Evolutionary conservation across 768 basidiomycete species (phyloP), one percentile per base, ranked within the genome.

Genomic region (Strobilomyces echinocephalus): DNA sequence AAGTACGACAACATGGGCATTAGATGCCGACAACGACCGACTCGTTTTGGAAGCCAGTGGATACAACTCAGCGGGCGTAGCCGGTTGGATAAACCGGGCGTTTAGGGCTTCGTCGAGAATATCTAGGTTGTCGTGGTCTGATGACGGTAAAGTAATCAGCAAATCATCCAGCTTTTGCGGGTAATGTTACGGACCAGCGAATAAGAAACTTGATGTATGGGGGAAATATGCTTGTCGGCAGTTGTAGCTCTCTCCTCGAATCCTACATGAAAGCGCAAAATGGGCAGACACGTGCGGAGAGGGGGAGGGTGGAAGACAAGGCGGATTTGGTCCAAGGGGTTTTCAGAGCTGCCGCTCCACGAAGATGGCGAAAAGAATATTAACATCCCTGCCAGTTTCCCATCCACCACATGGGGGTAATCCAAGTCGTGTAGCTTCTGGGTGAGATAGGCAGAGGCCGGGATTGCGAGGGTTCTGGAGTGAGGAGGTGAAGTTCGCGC

Each of bases 191-290:
- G n/a, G n/a, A n/a, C n/a, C 50, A 79, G 80, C 73, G 52, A 81
- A 71, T 49, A 63, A 73, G 8, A 28, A 28, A 28, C 28, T 28
- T 28, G 28, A 8, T 28, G 28, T 28, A 77, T 3, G 71, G 66
- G 5, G 76, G 72, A 66, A 81, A 80, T 60, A 30, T 82, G 85
- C 44, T 71, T 76, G 12, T 63, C 63, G 15, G 84, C 62, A 0
- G 81, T 70, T 9, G 36, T 21, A 85, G 79, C 18, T 86, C 84
- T 39, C 69, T 58, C 30, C 62, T 72, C 0, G 84, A 84, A 50
- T 81, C 71, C 53, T 86, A 76, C 83, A 85, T 84, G 64, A 45
- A 33, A 26, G 44, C 8, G 44, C 18, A 14, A 0, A 42, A 33
- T 4, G 34, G 43, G 44, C 3, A 45, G 56, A 34, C n/a, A 39